Evolutionary conservation across 208 protist genomes (phyloP), one percentile per base, ranked within the genome.

Genomic region (Acanthamoeba castellanii): DNA sequence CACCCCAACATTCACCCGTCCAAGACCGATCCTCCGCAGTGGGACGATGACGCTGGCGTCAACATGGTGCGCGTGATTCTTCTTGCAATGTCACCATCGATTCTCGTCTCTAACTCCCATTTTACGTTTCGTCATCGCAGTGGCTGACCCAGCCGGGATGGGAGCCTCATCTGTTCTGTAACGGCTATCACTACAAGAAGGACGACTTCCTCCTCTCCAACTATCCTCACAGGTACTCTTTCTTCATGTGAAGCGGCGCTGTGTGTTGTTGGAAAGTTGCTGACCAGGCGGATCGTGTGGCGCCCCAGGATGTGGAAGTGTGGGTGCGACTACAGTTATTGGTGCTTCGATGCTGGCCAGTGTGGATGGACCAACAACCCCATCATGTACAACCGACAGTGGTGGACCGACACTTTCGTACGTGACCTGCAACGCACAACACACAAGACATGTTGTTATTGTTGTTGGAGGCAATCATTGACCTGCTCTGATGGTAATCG

Each of bases 331-430:
- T 64, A 64, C 81, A 88, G 81, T 14, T 88, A 45, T 42, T 88
- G 81, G 81, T 88, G 81, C 81, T 64, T 88, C 50, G 81, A 88
- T 88, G 18, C 81, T 30, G 81, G 47, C 27, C 81, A 88, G 50
- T 88, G 81, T 30, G 81, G 81, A 11, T 88, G 81, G 81, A 88
- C 81, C 81, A 88, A 88, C 81, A 88, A 88, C 52, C 81, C 81
- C 50, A 88, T 88, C 81, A 64, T 88, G 81, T 88, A 64, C 81
- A 13, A 64, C 50, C 22, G 34, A 32, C 30, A 88, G 16, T 88
- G 81, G 81, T 88, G 81, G 81, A 88, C 47, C 50, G 32, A 88
- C 30, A 88, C 42, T 42, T 88, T 88, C 81, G 81, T 88, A 88
- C 81, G 72, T 16, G 8, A 1, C 37, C 30, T 42, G 8, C 72